phyloP scores from a whole-genome alignment of 495 filamentous ascomycete genomes.

The Chaetomium fimeti region DNA sequence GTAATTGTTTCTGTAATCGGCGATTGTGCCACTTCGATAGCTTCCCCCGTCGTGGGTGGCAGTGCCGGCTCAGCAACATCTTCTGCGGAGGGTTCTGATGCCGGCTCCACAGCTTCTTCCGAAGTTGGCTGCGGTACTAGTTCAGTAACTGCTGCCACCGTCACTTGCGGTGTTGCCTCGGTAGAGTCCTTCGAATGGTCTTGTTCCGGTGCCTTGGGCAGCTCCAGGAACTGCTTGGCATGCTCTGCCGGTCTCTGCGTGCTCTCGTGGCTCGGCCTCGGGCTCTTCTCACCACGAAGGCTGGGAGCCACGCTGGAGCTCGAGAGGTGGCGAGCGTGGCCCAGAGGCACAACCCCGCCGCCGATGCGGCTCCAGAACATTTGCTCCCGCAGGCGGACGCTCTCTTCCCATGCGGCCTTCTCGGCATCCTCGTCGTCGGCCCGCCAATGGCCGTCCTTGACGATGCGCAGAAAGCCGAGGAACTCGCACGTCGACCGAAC shows the following conservation, averaged over 20 bases:
- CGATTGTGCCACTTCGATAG: not conserved
- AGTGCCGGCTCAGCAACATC: not conserved
- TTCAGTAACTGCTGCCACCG: not conserved
- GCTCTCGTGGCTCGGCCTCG: conserved; percentile 32
- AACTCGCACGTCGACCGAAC: conserved; percentile 89
- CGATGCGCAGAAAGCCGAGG: conserved; percentile 80
- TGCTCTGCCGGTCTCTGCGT: not conserved
- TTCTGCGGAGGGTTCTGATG: not conserved
- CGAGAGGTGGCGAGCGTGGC: conserved; percentile 28
- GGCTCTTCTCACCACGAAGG: conserved; percentile 31
- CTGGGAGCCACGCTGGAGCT: conserved; percentile 29
- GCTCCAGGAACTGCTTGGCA: conserved; percentile 5
- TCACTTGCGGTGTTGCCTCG: not conserved
- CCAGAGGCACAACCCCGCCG: conserved; percentile 72
- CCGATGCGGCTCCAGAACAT: conserved; percentile 97
- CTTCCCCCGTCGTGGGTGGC: not conserved
- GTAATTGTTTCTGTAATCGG: not conserved
- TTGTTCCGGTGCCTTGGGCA: conserved; percentile 5
- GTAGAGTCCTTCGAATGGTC: not conserved
- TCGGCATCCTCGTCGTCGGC: conserved; percentile 73
- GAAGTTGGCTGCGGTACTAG: not conserved
- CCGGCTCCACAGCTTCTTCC: not conserved
- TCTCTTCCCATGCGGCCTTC: conserved; percentile 89
- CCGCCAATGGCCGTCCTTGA: conserved; percentile 85
- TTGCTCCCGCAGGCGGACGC: conserved; percentile 78